A percentile compares a stretch with the other conserved stretches of the same genome.
Conservation (phyloP, 1,139 yeast species). For the Yamadazyma aaseri region DNA sequence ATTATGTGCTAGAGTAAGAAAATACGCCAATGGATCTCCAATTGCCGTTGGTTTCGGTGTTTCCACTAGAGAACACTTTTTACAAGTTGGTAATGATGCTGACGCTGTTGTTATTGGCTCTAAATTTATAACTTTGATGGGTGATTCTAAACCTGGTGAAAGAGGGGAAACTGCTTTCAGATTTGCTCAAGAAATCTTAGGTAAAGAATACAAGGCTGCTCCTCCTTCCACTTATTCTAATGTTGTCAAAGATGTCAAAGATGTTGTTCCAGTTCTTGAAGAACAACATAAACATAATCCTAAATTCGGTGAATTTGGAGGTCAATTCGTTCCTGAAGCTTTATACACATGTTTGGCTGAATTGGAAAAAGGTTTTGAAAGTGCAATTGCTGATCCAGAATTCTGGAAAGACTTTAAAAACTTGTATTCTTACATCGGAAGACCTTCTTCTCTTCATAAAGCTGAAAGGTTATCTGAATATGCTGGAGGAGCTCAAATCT, state of each 20-base stretch:
- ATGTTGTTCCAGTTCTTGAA: slow-evolving; percentile 42
- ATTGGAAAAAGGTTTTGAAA: slow-evolving; percentile 82
- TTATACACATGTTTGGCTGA: slow-evolving; percentile 87
- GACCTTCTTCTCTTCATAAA: slow-evolving; percentile 89
- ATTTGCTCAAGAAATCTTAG: slow-evolving; percentile 69
- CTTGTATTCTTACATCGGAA: slow-evolving; percentile 84
- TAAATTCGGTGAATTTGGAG: slow-evolving; percentile 94
- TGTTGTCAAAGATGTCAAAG: slow-evolving; percentile 23
- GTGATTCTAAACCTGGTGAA: slow-evolving; percentile 59
- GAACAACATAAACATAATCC: slow-evolving; percentile 63
- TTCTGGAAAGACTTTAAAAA: slow-evolving; percentile 93
- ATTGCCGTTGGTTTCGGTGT: slow-evolving; percentile 98
- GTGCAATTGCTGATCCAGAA: slow-evolving; percentile 79
- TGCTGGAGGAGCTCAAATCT: slow-evolving; percentile 95
- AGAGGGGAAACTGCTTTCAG: slow-evolving; percentile 61
- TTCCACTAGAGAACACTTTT: slow-evolving; percentile 86
- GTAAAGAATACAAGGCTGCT: slow-evolving; percentile 49
- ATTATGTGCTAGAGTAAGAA: slow-evolving; percentile 73
- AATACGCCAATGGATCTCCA: slow-evolving; percentile 72
- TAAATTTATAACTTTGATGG: slow-evolving; percentile 69
- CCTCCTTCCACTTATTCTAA: slow-evolving; percentile 31
- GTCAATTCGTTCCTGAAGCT: slow-evolving; percentile 98
- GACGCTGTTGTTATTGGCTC: slow-evolving; percentile 97
- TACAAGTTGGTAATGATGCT: slow-evolving; percentile 73
- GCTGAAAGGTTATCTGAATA: slow-evolving; percentile 88